A percentile compares a stretch with the other conserved stretches of the same genome.
These are phyloP conservation scores for Fusarium sp. DNA, from an alignment of 2,329 filamentous ascomycete genomes.

Conservation along the genomic window DNA sequence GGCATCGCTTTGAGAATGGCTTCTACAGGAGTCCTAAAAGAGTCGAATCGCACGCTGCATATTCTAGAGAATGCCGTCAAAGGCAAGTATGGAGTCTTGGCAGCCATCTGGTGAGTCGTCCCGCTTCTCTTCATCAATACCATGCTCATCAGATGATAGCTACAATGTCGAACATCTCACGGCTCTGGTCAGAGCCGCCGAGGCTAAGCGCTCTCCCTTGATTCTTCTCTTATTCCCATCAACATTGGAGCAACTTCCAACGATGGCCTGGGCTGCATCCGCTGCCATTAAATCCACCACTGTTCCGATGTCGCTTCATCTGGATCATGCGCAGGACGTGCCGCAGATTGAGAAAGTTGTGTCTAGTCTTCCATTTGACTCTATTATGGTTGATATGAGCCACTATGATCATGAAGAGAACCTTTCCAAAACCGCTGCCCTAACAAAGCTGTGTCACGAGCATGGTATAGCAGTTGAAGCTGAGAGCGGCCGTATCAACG, in stretches of 20 bases:
- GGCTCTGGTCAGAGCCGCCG: conserved; percentile 23
- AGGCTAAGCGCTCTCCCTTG: conserved; percentile 19
- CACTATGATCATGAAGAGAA: conserved; percentile 11
- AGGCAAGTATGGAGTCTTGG: conserved; percentile 20
- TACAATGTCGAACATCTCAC: conserved; percentile 37
- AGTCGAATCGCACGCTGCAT: not conserved
- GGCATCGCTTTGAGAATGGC: not conserved
- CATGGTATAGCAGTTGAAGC: conserved; percentile 25
- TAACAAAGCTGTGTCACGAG: conserved; percentile 5
- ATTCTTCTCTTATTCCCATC: conserved; percentile 25
- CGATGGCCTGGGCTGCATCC: conserved; percentile 50
- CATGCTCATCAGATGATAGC: not conserved
- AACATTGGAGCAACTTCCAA: conserved; percentile 11
- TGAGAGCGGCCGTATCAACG: conserved; percentile 50
- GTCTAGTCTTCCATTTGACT: conserved; percentile 14
- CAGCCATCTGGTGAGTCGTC: conserved; percentile 25
- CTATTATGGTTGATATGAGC: conserved; percentile 21
- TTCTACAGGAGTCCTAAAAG: not conserved
- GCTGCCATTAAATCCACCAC: conserved; percentile 58
- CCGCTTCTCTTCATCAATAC: fast-evolving
- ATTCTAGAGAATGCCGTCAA: conserved; percentile 13
- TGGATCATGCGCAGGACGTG: conserved; percentile 45
- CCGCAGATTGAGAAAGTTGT: not conserved
- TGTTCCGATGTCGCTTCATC: conserved; percentile 38
- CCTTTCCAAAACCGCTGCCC: not conserved